Evolutionary conservation across 257 asterid genomes (phyloP).

Genomic region (Verbena officinalis): DNA sequence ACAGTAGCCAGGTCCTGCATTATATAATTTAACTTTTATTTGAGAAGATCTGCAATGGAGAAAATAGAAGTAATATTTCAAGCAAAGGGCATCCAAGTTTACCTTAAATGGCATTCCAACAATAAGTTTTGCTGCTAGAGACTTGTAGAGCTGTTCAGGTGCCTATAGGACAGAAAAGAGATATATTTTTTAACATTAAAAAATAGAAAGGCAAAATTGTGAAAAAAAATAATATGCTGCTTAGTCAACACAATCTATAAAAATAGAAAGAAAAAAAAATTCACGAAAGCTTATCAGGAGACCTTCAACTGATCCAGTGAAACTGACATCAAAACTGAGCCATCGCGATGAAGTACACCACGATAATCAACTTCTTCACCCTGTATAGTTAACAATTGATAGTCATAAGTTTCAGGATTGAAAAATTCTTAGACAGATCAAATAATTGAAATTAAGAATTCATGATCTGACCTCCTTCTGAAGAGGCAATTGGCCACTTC

Average conservation of each 20-base stretch:
- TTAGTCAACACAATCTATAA: constrained; percentile 2
- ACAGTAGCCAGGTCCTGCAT: constrained; percentile 95
- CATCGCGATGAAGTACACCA: constrained; percentile 99
- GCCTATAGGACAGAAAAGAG: constrained; percentile 43
- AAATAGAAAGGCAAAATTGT: constrained; percentile 2
- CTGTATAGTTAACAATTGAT: constrained; percentile 40
- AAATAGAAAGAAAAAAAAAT: neutral
- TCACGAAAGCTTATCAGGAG: constrained; percentile 15
- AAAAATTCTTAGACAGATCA: constrained; percentile 10
- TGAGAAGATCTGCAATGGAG: constrained; percentile 19
- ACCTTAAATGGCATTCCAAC: constrained; percentile 99
- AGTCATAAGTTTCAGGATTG: constrained; percentile 22
- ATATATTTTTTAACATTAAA: constrained; percentile 12
- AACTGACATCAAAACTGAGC: constrained; percentile 95
- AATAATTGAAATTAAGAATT: neutral
- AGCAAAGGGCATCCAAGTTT: constrained; percentile 17
- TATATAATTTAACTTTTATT: constrained; percentile 24
- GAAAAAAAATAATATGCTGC: neutral
- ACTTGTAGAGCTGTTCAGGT: constrained; percentile 89
- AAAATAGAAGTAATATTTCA: constrained; percentile 17
- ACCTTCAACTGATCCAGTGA: constrained; percentile 96
- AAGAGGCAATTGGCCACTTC: constrained; percentile 87
- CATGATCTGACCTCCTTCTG: constrained; percentile 77
- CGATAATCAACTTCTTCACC: constrained; percentile 98
- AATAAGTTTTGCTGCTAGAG: constrained; percentile 85